These are phyloP conservation scores for Sonneratia alba DNA, from an alignment of 345 rosid species.

Conservation along the genomic window DNA sequence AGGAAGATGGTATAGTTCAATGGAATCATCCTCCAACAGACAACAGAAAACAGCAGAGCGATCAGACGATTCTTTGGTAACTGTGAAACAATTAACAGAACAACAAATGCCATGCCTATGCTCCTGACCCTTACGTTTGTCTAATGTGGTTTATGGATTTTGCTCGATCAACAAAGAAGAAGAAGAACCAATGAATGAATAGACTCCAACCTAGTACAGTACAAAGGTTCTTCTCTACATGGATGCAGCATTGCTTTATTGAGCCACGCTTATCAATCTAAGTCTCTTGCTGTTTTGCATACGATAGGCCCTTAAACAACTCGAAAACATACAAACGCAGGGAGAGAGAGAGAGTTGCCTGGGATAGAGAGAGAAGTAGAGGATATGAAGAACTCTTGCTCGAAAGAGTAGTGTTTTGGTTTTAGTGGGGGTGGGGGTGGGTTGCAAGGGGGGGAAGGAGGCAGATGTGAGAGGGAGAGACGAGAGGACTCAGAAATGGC, in stretches of 20 bases:
- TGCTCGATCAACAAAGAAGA: neutral
- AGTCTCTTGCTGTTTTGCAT: neutral
- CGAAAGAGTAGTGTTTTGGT: neutral
- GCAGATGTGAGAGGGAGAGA: neutral
- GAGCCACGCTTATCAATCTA: neutral
- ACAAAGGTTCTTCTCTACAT: neutral
- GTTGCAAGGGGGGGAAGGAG: neutral
- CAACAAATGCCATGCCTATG: too few relatives aligned
- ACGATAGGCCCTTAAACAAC: neutral
- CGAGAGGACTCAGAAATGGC: neutral
- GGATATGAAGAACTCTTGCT: neutral
- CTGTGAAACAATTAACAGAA: too few relatives aligned
- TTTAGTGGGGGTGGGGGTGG: neutral
- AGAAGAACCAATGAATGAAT: neutral
- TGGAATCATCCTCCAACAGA: neutral
- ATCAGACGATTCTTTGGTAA: too few relatives aligned
- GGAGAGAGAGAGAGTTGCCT: constrained; percentile 10
- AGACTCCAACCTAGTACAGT: neutral
- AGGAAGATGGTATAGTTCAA: neutral
- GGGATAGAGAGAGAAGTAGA: neutral
- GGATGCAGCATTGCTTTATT: neutral
- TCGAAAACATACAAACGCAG: neutral
- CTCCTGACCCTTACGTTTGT: neutral
- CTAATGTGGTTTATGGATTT: neutral
- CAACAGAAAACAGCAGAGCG: too few relatives aligned